Evolutionary conservation across 768 basidiomycete genomes (phyloP), one percentile per base, ranked within the genome.

Genomic region (Suillus discolor): DNA sequence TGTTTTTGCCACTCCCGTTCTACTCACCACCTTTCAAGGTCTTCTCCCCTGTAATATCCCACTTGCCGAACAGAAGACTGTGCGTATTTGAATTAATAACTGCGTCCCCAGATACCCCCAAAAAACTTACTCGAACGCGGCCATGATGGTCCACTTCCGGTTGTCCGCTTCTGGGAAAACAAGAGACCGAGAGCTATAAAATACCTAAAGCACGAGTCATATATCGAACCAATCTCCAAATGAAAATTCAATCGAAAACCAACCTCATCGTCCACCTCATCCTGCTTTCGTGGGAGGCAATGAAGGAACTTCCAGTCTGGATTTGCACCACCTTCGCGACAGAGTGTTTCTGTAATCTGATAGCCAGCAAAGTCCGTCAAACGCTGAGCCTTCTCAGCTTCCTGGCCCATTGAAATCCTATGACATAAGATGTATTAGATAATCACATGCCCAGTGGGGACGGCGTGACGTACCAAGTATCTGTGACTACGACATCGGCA

Each of bases 341-440:
- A 96, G 38, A 99, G 84, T 39, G 85, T 79, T 75, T 98, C 95
- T 2, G 97, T 99, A 59, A 99, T 89, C 74, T 98, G 97, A 77
- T 93, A 99, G 3, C 97, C 96, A 20, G 85, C 68, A 79, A 99
- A 99, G 65, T 94, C 97, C 60, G 86, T 80, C 51, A 97, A 76
- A 18, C 97, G 89, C 70, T 94, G 88, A 39, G 82, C 92, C 68
- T 96, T 94, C 77, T 99, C 96, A 1, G 89, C 91, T 78, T 99
- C 97, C 78, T 97, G 95, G 20, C 97, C 97, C 97, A 99, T 99
- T 2, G 97, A 98, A 68, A 99, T 95, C 96, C 94, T 96, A 71
- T 16, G 34, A 13, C 20, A 2, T 15, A 36, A 16, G 13, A 31
- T 4, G 3, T 60, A 9, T 8, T 31, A 6, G 18, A 57, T 28